These are phyloP conservation scores for Thuidium tamariscinum DNA, from an alignment of 225 moss, liverwort and hornwort species.

Conservation along the genomic window DNA sequence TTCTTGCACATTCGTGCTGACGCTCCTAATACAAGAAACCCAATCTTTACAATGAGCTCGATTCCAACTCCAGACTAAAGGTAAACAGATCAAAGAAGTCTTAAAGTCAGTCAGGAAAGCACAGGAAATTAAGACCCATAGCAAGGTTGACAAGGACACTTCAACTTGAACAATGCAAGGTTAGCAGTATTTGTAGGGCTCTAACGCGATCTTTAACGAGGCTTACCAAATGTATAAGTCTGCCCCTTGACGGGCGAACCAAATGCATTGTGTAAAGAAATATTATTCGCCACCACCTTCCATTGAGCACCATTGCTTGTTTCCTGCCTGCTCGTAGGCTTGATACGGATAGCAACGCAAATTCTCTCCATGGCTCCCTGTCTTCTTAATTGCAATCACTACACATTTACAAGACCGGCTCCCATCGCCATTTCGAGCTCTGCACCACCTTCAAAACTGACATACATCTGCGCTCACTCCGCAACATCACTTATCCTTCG, in stretches of 20 bases:
- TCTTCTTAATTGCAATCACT: neutral
- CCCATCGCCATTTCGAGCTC: neutral
- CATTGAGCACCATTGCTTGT: constrained; percentile 35
- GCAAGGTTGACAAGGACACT: neutral
- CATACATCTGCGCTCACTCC: neutral
- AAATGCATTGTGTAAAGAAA: constrained; percentile 47
- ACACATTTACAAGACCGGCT: neutral
- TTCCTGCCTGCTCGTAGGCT: constrained; percentile 46
- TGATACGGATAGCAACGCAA: constrained; percentile 74
- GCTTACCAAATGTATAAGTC: constrained; percentile 61
- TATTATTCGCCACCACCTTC: constrained; percentile 44
- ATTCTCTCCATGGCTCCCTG: constrained; percentile 62
- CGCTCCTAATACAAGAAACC: neutral
- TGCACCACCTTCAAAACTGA: neutral
- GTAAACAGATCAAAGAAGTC: neutral
- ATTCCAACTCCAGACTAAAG: neutral
- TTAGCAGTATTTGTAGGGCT: neutral
- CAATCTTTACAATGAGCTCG: neutral
- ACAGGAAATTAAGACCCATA: neutral
- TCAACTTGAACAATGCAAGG: neutral
- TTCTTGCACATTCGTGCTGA: neutral
- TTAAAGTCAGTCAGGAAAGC: neutral
- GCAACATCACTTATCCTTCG: neutral
- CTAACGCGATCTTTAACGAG: neutral
- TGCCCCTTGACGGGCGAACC: constrained; percentile 72